These are phyloP conservation scores for Haplosporangium sp. DNA, from an alignment of 371 early-diverging fungal species.

Conservation along the genomic window DNA sequence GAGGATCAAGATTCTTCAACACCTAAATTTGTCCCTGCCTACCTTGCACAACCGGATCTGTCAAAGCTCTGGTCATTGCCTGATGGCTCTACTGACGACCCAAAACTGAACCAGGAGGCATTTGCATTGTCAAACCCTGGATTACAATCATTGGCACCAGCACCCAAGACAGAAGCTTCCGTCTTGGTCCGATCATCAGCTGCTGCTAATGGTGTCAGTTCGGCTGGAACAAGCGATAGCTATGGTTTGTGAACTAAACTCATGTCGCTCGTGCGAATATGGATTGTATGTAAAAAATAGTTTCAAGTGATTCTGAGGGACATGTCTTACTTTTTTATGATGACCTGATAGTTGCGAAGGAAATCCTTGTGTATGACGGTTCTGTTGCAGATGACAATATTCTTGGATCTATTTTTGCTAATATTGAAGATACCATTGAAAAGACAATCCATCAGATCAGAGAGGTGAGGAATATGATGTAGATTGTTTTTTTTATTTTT, in stretches of 20 bases:
- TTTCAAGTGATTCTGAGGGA: neutral
- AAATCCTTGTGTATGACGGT: constrained; percentile 61
- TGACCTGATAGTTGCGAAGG: constrained; percentile 53
- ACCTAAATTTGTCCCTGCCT: constrained; percentile 73
- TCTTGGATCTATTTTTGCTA: constrained; percentile 66
- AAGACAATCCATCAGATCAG: constrained; percentile 58
- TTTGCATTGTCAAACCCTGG: constrained; percentile 36
- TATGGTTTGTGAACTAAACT: neutral
- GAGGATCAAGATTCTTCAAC: constrained; percentile 53
- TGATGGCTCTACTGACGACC: constrained; percentile 69
- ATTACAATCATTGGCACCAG: constrained; percentile 22
- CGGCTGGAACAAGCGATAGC: neutral
- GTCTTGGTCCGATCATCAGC: neutral
- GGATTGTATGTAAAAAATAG: neutral
- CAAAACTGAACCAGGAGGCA: constrained; percentile 52
- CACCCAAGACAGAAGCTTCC: constrained; percentile 7
- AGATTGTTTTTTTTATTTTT: neutral
- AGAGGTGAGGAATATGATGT: constrained; percentile 53
- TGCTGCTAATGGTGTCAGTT: neutral
- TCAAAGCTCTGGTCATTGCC: constrained; percentile 80
- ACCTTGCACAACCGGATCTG: constrained; percentile 77
- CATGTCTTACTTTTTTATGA: neutral
- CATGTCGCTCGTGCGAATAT: neutral
- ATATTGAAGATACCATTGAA: constrained; percentile 63
- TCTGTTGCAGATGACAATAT: constrained; percentile 60